Percentiles rank a stretch among this genome's conserved stretches.
phyloP scores from a whole-genome alignment of 2,329 filamentous ascomycete genomes.

The Diaporthe nobilis region DNA sequence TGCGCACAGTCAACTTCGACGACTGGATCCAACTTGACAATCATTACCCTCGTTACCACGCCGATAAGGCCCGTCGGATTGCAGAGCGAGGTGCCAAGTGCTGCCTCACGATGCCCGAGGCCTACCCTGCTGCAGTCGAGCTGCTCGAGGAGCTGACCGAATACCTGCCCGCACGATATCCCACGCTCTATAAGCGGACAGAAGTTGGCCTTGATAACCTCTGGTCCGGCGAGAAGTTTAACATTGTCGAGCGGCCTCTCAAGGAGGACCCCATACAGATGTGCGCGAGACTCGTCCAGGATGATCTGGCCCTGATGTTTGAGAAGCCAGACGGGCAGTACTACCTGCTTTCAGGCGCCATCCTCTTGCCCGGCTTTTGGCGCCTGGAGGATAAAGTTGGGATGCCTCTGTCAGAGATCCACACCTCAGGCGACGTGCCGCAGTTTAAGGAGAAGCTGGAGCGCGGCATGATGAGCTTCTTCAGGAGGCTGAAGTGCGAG shows the following conservation, averaged over 20 bases:
- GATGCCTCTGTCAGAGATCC: slow-evolving; percentile 84
- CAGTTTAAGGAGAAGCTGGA: slow-evolving; percentile 80
- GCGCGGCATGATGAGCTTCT: slow-evolving; percentile 86
- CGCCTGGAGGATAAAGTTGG: slow-evolving; percentile 84
- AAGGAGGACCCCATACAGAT: slow-evolving; percentile 85
- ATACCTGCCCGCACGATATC: slow-evolving; percentile 84
- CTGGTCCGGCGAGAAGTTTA: slow-evolving; percentile 79
- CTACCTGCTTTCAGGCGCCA: slow-evolving; percentile 82
- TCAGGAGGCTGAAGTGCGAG: slow-evolving; percentile 78
- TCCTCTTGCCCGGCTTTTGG: slow-evolving; percentile 88
- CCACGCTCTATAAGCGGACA: slow-evolving; percentile 76
- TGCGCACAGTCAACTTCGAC: slow-evolving; percentile 77
- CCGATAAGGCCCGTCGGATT: slow-evolving; percentile 78
- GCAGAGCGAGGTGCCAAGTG: slow-evolving; percentile 76
- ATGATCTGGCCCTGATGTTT: slow-evolving; percentile 88
- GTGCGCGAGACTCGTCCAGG: slow-evolving; percentile 80
- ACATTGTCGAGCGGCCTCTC: slow-evolving; percentile 75
- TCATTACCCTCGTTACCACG: slow-evolving; percentile 80
- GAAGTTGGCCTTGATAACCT: slow-evolving; percentile 77
- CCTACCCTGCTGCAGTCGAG: slow-evolving; percentile 80
- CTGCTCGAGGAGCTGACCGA: slow-evolving; percentile 79
- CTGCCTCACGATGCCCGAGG: slow-evolving; percentile 77
- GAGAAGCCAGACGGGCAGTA: slow-evolving; percentile 83
- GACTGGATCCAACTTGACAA: slow-evolving; percentile 92
- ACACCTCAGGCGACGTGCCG: slow-evolving; percentile 83